Evolutionary conservation across 768 basidiomycete genomes (phyloP), one percentile per base, ranked within the genome.

Genomic region (Asterophora lycoperdoides): DNA sequence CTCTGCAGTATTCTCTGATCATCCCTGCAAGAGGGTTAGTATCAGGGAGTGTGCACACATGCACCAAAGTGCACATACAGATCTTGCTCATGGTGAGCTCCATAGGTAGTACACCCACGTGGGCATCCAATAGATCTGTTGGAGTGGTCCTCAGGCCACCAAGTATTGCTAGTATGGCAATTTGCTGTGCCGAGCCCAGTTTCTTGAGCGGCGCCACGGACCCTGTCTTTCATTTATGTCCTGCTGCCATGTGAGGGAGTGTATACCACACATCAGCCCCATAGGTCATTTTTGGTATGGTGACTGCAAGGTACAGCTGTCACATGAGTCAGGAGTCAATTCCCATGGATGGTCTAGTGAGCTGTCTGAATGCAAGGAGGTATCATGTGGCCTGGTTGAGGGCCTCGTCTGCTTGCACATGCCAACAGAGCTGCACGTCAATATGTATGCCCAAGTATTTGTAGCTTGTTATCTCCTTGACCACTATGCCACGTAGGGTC

Each of bases 361-460:
- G 14, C 14, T 14, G 4, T 4, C 33, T 5, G 29, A 29, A 29
- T 10, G 10, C 10, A 29, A 29, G 29, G 29, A 10, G 5, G 10
- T 29, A 29, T 10, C 10, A 5, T 10, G 29, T 29, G 29, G 6
- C 29, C 29, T 29, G 5, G 29, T 10, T 10, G 29, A 11, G 5
- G 9, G 14, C 33, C 9, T 34, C 9, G 9, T 34, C n/a, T 5
- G 14, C 33, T 4, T 34, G 33, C 14, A 4, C 33, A 4, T 34
- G 50, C 55, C 59, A 60, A 4, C 42, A 20, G 1, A 60, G 34
- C 26, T 62, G 40, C 13, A 48, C 41, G 46, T 69, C 58, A 0
- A 68, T 20, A 10, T 58, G 32, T 0, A 67, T 53, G 0, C 68
- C 68, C 1, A 69, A 57, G 47, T 62, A 65, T 30, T 62, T 66